A percentile compares a stretch with the other conserved stretches of the same genome.
Conservation (phyloP, 805 yeast genomes). For the Saccharomycopsis sp. region DNA sequence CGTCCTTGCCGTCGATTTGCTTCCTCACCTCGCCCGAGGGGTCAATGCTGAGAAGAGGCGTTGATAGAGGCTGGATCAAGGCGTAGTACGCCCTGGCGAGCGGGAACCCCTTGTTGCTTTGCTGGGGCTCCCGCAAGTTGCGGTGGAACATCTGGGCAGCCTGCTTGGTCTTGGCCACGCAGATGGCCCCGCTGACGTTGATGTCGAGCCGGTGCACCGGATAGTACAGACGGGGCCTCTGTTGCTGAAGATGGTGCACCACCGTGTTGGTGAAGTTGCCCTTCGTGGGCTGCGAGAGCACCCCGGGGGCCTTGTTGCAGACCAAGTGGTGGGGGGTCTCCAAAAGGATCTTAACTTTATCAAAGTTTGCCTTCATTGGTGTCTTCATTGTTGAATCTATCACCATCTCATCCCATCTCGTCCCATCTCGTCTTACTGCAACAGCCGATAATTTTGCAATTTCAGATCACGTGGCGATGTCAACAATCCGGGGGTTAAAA, state of each 20-base stretch:
- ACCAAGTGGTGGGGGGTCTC: background rate
- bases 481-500: too few species aligned
- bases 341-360: too few species aligned
- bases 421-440: too few species aligned
- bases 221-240: too few species aligned
- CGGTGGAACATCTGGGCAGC: conserved; percentile 29
- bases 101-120: conserved; percentile 31
- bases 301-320: background rate
- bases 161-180: conserved; percentile 29
- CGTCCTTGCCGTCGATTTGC: conserved; percentile 15
- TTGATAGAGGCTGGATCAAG: background rate
- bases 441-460: too few species aligned
- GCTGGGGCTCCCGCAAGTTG: conserved; percentile 27
- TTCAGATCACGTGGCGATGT: too few species aligned
- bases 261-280: background rate
- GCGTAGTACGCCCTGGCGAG: conserved; percentile 30
- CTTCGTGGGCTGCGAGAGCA: background rate
- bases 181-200: conserved; percentile 34
- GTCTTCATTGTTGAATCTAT: too few species aligned
- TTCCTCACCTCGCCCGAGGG: conserved; percentile 2
- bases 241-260: background rate
- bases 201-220: conserved; percentile 34
- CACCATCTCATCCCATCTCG: too few species aligned
- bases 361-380: too few species aligned
- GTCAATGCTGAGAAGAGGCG: background rate